These are phyloP conservation scores for Lactarius akahatsu DNA, from an alignment of 768 basidiomycete species.

Conservation along the genomic window DNA sequence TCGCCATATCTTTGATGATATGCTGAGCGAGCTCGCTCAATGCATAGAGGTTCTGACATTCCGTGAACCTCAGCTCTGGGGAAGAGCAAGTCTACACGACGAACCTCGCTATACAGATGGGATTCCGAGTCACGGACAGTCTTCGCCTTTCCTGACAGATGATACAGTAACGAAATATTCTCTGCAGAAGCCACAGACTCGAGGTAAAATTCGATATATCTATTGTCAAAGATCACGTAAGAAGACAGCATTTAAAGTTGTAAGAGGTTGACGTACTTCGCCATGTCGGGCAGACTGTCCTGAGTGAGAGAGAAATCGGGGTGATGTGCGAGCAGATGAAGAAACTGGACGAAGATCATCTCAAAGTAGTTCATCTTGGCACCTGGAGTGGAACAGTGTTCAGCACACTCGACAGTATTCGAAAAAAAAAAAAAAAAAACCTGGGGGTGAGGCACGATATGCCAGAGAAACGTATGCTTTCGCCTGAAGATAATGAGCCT, in stretches of 20 bases:
- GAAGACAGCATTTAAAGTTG: not conserved
- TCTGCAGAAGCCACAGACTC: conserved; percentile 74
- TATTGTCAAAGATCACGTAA: conserved; percentile 36
- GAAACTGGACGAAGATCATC: conserved; percentile 76
- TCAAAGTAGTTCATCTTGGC: conserved; percentile 70
- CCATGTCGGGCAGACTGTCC: conserved; percentile 73
- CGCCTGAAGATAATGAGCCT: conserved; percentile 13
- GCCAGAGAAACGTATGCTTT: conserved; percentile 25
- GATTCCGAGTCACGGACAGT: conserved; percentile 80
- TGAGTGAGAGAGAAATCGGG: conserved; percentile 78
- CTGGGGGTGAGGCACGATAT: conserved; percentile 22
- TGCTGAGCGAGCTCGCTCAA: conserved; percentile 88
- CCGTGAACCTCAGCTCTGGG: conserved; percentile 4
- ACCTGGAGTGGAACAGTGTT: conserved; percentile 37
- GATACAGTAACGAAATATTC: conserved; percentile 79
- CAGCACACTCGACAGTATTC: not conserved
- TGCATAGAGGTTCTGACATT: conserved; percentile 75
- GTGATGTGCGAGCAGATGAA: conserved; percentile 90
- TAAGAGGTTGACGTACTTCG: conserved; percentile 56
- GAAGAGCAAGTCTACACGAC: conserved; percentile 16
- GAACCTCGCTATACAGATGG: conserved; percentile 66
- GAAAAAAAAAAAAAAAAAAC: conserved; percentile 14
- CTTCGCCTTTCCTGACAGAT: conserved; percentile 80
- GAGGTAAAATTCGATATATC: conserved; percentile 88
- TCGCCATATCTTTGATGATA: conserved; percentile 69